Percentiles rank a stretch among this genome's conserved stretches.
These are phyloP conservation scores for Neonectria faginata DNA, from an alignment of 2,329 filamentous ascomycete species.

Conservation along the genomic window DNA sequence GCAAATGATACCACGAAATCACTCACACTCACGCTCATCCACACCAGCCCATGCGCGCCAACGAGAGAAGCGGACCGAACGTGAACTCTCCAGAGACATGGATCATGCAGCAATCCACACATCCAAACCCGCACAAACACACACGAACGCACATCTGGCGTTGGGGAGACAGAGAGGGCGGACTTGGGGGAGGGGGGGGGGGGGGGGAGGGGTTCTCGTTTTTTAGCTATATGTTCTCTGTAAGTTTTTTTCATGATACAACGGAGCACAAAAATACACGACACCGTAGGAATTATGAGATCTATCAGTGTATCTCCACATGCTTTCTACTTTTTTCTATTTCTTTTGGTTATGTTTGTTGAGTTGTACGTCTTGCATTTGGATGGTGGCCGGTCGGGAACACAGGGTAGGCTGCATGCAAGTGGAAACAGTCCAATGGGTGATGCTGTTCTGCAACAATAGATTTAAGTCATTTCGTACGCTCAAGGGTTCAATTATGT, in stretches of 20 bases:
- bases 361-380: background rate
- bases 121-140: constrained; percentile 31
- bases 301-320: background rate
- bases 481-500: background rate
- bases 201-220: constrained; percentile 26
- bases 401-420: background rate
- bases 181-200: constrained; percentile 29
- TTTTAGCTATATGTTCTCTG: constrained; percentile 37
- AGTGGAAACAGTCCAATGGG: background rate
- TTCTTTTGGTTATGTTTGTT: background rate
- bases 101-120: constrained; percentile 29
- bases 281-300: constrained; percentile 31
- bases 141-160: constrained; percentile 46
- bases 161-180: constrained; percentile 45
- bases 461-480: background rate
- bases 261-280: constrained; percentile 45
- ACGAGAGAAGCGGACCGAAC: constrained; percentile 13
- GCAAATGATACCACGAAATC: constrained; percentile 54
- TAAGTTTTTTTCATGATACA: constrained; percentile 35
- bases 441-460: background rate
- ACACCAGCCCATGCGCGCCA: constrained; percentile 13
- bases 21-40: constrained; percentile 39
- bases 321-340: constrained; percentile 4
- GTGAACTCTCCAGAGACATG: constrained; percentile 31
- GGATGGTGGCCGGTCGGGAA: background rate